Base-by-base conservation (phyloP, 257 asterid species). In the Cinchona pubescens region DNA sequence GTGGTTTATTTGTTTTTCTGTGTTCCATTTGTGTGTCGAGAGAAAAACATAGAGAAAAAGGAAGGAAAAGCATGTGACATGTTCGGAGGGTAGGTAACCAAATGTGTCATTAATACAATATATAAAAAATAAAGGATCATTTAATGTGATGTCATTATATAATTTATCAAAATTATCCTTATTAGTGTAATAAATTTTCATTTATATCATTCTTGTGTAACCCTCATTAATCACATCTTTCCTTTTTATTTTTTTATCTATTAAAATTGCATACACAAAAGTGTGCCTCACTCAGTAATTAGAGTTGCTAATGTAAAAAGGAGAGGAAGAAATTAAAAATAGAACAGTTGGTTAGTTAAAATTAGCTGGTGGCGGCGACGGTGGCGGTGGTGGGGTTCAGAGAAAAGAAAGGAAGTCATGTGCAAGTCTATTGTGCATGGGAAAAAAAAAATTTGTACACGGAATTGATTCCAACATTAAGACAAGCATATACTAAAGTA, bases 21-120 rank as follows among this genome's bases (percentile, higher is more conserved):
- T 64, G 27, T 21, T 7, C 16, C 43, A 60, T 48, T 70, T 77
- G 76, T 69, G 72, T 55, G 16, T 25, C 18, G 70, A 45, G 34
- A 30, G 49, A 25, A 72, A 59, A 74, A 62, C 9, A 74, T 59
- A 29, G 7, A 23, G n/a, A 7, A 67, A 56, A 68, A 49, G 53
- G 4, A 67, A 51, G 80, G 67, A 64, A 75, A 84, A 69, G 77
- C 88, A 83, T 87, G 91, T 85, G 90, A 73, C 83, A 72, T 85
- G 92, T 83, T 80, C 80, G 90, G 88, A 82, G 82, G 85, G 88
- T 85, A 76, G 87, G 88, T 71, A 79, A 76, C 75, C 76, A 76
- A 80, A 83, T 84, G 37, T n/a, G 34, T 74, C 53, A 48, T 60
- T 45, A 82, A 70, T 78, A 56, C 30, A 69, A 12, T n/a, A n/a